These are phyloP conservation scores for Aspergillus fischeri DNA, from an alignment of 2,329 filamentous ascomycete genomes.

Conservation along the genomic window DNA sequence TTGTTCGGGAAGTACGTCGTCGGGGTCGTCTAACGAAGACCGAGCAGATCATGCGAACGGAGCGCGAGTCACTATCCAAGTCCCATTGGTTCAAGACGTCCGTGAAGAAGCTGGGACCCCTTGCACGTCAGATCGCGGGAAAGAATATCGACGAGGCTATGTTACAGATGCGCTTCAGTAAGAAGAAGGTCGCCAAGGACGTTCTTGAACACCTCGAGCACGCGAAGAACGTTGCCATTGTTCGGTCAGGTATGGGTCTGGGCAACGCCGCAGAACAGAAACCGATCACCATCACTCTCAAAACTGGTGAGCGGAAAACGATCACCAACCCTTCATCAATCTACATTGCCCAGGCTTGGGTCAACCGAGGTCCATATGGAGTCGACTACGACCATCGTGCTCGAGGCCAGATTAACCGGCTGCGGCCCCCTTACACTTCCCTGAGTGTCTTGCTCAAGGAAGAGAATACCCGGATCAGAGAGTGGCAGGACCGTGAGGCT, in stretches of 20 bases:
- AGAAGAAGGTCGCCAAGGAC: conserved; percentile 85
- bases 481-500: conserved; percentile 71
- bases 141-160: conserved; percentile 95
- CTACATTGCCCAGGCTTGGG: conserved; percentile 92
- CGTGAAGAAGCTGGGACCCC: conserved; percentile 82
- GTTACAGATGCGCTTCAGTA: conserved; percentile 88
- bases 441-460: conserved; percentile 85
- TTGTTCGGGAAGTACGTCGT: conserved; percentile 68
- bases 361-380: conserved; percentile 67
- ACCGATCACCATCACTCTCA: conserved; percentile 62
- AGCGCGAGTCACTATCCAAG: conserved; percentile 56
- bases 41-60: conserved; percentile 64
- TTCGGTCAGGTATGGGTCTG: conserved; percentile 79
- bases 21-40: conserved; percentile 63
- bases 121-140: conserved; percentile 84
- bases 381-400: conserved; percentile 67
- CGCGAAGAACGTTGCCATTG: conserved; percentile 76
- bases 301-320: conserved; percentile 68
- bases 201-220: conserved; percentile 74
- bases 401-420: conserved; percentile 63
- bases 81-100: conserved; percentile 76
- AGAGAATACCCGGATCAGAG: conserved; percentile 80
- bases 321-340: conserved; percentile 73
- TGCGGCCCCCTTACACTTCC: conserved; percentile 69
- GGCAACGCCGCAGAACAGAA: conserved; percentile 28